These are phyloP conservation scores for Saitozyma podzolica DNA, from an alignment of 768 basidiomycete species.

Conservation along the genomic window DNA sequence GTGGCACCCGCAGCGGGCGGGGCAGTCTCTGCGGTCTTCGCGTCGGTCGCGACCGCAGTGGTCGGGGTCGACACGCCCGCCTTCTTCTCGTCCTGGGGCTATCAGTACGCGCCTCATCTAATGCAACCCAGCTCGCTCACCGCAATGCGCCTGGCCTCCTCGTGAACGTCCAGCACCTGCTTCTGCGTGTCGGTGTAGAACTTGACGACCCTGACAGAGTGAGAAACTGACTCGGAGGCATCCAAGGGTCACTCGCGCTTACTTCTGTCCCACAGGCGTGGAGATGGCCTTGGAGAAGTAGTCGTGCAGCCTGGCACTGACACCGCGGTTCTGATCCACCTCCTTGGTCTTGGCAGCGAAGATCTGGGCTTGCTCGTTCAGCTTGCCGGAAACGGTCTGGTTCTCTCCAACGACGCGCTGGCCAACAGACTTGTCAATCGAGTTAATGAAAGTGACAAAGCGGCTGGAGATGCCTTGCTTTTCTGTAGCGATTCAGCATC, in stretches of 20 bases:
- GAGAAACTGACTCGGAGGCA: no score
- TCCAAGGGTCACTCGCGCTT: conserved; percentile 13
- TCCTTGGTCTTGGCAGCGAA: conserved; percentile 70
- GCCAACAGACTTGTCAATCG: conserved; percentile 71
- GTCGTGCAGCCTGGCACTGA: conserved; percentile 67
- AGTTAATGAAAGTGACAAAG: conserved; percentile 76
- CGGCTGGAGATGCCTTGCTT: conserved; percentile 84
- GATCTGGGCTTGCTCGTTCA: conserved; percentile 64
- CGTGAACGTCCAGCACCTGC: conserved; percentile 86
- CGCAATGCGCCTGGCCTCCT: conserved; percentile 83
- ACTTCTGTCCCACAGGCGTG: conserved; percentile 73
- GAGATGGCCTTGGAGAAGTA: conserved; percentile 60
- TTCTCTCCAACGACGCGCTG: conserved; percentile 71
- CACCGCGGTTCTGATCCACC: conserved; percentile 79
- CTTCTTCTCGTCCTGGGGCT: conserved; percentile 45
- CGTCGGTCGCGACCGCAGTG: conserved; percentile 1
- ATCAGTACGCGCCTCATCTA: neutral
- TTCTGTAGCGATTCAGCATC: conserved; percentile 62
- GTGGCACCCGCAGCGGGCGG: conserved; percentile 1
- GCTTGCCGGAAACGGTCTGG: conserved; percentile 73
- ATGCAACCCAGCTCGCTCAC: conserved; percentile 35
- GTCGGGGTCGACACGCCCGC: conserved; percentile 18
- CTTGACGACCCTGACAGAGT: conserved; percentile 55
- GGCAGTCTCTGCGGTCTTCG: neutral
- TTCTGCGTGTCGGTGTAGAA: conserved; percentile 91